These are phyloP conservation scores for Ophiocordyceps australis DNA, from an alignment of 2,329 filamentous ascomycete species.

Conservation along the genomic window DNA sequence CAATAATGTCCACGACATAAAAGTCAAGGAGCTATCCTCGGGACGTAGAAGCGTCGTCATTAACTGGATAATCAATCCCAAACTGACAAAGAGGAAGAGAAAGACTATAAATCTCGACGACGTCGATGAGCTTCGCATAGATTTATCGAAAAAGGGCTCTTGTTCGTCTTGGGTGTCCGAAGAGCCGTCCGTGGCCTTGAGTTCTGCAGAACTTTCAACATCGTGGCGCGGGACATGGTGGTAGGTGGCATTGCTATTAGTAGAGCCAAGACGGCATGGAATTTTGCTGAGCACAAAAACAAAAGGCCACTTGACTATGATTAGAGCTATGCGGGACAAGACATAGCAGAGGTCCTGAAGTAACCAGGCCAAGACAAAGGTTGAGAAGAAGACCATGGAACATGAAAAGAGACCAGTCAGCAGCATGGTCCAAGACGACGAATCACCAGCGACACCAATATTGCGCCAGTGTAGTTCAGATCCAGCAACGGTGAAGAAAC, in stretches of 20 bases:
- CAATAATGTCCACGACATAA: conserved; percentile 15
- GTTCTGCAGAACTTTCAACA: conserved; percentile 1
- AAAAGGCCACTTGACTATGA: conserved; percentile 6
- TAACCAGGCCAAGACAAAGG: conserved; percentile 5
- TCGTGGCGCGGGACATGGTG: conserved; percentile 4
- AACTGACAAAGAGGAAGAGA: conserved; percentile 8
- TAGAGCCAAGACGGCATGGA: conserved; percentile 1
- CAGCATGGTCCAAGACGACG: conserved; percentile 8
- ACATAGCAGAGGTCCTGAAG: conserved; percentile 7
- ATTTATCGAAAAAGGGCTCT: no score
- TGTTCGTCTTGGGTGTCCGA: no score
- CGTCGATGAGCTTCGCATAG: conserved; percentile 7
- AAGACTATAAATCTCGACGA: conserved; percentile 8
- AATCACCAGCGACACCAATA: conserved; percentile 8
- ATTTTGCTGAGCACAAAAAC: conserved; percentile 3
- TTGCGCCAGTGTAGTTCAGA: conserved; percentile 12
- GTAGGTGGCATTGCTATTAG: conserved; percentile 1
- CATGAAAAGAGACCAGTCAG: conserved; percentile 8
- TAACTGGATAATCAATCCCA: no score
- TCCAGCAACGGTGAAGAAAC: conserved; percentile 8
- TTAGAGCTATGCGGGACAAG: conserved; percentile 5
- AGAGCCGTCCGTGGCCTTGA: neutral
- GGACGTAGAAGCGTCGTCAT: conserved; percentile 10
- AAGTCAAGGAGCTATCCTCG: conserved; percentile 12
- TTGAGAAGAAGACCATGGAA: conserved; percentile 2